Evolutionary conservation across 805 yeast species (phyloP).

Genomic region (Vanderwaltozyma polyspora): DNA sequence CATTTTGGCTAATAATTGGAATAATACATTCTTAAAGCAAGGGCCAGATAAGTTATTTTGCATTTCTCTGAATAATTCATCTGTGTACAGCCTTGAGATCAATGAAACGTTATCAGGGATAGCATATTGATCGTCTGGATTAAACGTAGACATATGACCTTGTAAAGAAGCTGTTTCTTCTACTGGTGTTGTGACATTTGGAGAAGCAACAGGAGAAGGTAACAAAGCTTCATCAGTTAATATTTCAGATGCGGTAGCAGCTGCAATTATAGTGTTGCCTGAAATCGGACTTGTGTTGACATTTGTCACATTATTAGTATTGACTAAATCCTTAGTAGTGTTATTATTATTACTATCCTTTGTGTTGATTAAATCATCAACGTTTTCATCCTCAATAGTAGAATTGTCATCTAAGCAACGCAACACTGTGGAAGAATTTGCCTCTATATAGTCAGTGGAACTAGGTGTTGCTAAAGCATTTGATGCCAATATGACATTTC

Average conservation of each 20-base stretch:
- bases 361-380: background rate
- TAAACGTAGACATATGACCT: background rate
- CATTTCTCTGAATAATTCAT: constrained; percentile 10
- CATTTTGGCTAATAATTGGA: constrained; percentile 18
- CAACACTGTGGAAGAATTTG: no score
- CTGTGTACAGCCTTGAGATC: background rate
- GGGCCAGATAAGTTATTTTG: constrained; percentile 6
- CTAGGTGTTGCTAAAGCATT: no score
- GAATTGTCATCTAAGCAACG: no score
- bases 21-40: constrained; percentile 16
- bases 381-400: background rate
- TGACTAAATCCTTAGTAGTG: background rate
- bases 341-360: no score
- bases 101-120: background rate
- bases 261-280: constrained; percentile 2
- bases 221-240: constrained; percentile 19
- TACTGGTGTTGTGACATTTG: constrained; percentile 5
- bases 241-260: constrained; percentile 1
- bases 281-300: constrained; percentile 1
- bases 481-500: no score
- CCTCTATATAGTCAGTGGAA: no score
- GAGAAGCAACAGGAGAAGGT: constrained; percentile 26
- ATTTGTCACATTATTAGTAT: background rate
- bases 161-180: background rate
- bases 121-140: background rate